Percentiles rank a stretch among this genome's conserved stretches.
Evolutionary conservation across 805 yeast species (phyloP).

Genomic region (Ogataea philodendri): DNA sequence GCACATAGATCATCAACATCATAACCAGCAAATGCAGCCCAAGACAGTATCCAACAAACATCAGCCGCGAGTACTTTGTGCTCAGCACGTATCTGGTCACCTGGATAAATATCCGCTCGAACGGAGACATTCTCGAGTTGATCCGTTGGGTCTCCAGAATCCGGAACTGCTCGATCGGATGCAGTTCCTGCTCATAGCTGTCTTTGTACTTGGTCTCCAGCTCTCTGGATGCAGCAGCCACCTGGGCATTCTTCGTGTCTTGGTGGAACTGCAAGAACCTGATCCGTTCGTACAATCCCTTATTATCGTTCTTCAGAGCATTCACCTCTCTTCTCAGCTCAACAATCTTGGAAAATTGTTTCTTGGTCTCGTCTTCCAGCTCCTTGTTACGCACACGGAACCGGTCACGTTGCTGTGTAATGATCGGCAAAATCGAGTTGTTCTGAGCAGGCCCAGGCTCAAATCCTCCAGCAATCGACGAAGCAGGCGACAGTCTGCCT

Average conservation of each 20-base stretch:
- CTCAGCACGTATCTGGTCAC: slow-evolving; percentile 74
- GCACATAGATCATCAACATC: slow-evolving; percentile 55
- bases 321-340: slow-evolving; percentile 66
- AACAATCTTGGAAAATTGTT: slow-evolving; percentile 48
- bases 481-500: slow-evolving; percentile 48
- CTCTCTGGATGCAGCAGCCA: slow-evolving; percentile 33
- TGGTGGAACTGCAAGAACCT: slow-evolving; percentile 60
- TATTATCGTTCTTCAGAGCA: slow-evolving; percentile 68
- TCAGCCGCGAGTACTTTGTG: slow-evolving; percentile 65
- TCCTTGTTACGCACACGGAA: slow-evolving; percentile 81
- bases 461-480: slow-evolving; percentile 47
- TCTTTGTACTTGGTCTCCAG: slow-evolving; percentile 60
- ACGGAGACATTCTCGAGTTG: slow-evolving; percentile 65
- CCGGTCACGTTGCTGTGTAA: slow-evolving; percentile 93
- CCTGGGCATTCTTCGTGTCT: slow-evolving; percentile 17
- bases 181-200: slow-evolving; percentile 71
- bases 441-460: slow-evolving; percentile 31
- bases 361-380: slow-evolving; percentile 76
- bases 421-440: slow-evolving; percentile 68
- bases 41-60: slow-evolving; percentile 70
- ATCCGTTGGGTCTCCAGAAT: slow-evolving; percentile 74
- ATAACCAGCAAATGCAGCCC: slow-evolving; percentile 74
- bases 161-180: slow-evolving; percentile 82
- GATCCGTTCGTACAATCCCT: slow-evolving; percentile 74
- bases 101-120: slow-evolving; percentile 74